phyloP scores from a whole-genome alignment of 2,329 filamentous ascomycete genomes.

The Dactylellina parvicollis region DNA sequence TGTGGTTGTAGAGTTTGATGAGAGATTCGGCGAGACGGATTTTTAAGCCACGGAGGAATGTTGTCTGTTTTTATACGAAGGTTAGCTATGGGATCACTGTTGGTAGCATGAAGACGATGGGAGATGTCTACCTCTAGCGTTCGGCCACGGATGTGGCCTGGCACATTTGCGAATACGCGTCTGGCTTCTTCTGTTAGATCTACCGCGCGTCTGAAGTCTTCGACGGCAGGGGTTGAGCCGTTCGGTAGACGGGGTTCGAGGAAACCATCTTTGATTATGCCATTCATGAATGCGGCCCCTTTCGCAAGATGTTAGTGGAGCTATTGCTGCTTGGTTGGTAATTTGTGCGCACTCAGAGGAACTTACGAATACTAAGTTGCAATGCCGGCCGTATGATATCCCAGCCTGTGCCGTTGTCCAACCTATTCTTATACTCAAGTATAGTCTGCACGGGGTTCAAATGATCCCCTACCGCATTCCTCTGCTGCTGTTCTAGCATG shows the following conservation, averaged over 20 bases:
- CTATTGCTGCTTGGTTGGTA: too few species aligned
- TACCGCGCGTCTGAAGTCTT: constrained; percentile 45
- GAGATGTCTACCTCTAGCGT: constrained; percentile 39
- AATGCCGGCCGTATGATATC: constrained; percentile 56
- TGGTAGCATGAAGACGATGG: neutral
- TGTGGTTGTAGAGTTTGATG: constrained; percentile 48
- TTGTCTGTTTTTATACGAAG: constrained; percentile 17
- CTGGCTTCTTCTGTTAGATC: constrained; percentile 42
- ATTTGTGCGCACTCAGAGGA: neutral
- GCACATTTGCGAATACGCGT: constrained; percentile 34
- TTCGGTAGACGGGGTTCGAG: constrained; percentile 52
- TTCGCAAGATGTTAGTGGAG: constrained; percentile 27
- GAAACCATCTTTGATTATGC: constrained; percentile 57
- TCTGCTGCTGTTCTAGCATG: constrained; percentile 56
- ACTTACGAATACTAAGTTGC: constrained; percentile 56
- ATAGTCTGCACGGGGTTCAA: constrained; percentile 56
- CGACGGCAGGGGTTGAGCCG: constrained; percentile 38
- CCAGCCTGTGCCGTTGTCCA: constrained; percentile 55
- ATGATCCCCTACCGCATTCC: constrained; percentile 56
- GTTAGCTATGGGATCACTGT: neutral
- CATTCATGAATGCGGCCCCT: constrained; percentile 56
- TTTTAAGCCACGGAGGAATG: constrained; percentile 50
- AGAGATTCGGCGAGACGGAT: constrained; percentile 44
- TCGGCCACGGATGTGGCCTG: constrained; percentile 41
- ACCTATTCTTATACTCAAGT: constrained; percentile 54